Evolutionary conservation across 2,329 filamentous ascomycete species (phyloP).

Genomic region (Pyrenophora teres): DNA sequence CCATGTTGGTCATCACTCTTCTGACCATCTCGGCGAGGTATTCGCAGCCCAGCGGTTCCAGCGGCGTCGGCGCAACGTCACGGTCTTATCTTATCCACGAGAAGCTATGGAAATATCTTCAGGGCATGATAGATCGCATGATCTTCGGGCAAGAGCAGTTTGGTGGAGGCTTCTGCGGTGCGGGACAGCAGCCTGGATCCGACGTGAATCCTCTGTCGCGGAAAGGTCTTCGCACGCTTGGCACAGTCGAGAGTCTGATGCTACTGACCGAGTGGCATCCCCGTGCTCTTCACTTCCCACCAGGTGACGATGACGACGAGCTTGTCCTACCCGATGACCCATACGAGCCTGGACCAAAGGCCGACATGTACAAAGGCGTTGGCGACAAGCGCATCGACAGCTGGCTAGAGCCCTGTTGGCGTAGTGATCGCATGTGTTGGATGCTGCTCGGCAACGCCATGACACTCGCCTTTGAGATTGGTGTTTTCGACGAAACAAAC

Average conservation of each 20-base stretch:
- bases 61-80: slow-evolving; percentile 69
- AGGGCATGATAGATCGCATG: slow-evolving; percentile 92
- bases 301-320: slow-evolving; percentile 68
- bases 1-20: slow-evolving; percentile 88
- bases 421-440: slow-evolving; percentile 92
- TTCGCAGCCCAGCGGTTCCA: slow-evolving; percentile 74
- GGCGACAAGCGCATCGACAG: slow-evolving; percentile 87
- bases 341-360: slow-evolving; percentile 49
- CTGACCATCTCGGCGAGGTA: slow-evolving; percentile 91
- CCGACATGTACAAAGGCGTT: slow-evolving; percentile 60
- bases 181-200: slow-evolving; percentile 68
- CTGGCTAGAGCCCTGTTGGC: slow-evolving; percentile 95
- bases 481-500: slow-evolving; percentile 90
- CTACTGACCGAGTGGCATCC: slow-evolving; percentile 98
- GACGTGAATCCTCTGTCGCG: slow-evolving; percentile 64
- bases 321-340: slow-evolving; percentile 72
- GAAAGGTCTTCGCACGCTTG: slow-evolving; percentile 80
- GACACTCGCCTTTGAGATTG: slow-evolving; percentile 88
- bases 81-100: slow-evolving; percentile 92
- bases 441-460: slow-evolving; percentile 93
- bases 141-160: slow-evolving; percentile 97
- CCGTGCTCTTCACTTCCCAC: slow-evolving; percentile 88
- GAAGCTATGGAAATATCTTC: slow-evolving; percentile 90
- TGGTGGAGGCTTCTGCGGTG: slow-evolving; percentile 82
- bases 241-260: slow-evolving; percentile 92